Base-by-base conservation (phyloP, 805 yeast species). In the Lachancea waltii region DNA sequence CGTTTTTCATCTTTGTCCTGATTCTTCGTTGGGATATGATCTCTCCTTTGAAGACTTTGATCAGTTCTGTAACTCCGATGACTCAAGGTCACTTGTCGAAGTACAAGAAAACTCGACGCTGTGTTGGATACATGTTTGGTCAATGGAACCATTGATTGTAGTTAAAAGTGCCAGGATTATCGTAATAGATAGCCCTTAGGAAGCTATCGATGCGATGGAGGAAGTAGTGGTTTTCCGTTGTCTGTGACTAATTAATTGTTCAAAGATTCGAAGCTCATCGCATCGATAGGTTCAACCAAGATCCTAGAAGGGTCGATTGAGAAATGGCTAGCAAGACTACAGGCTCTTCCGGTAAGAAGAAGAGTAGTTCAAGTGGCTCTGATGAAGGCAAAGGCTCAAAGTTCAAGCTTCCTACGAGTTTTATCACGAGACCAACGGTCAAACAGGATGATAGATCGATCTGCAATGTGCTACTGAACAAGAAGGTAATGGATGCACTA, bases 401-500 rank as follows among this genome's bases (percentile, higher is more conserved):
- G 28, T 47, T 62, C 17, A 67, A 64, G 44, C 32, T 64, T 14
- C 72, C 72, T 2, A 49, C 59, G 4, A 55, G 59, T 7, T 68
- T 63, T 42, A 62, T 68, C 22, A 54, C 64, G 2, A 54, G 72
- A 43, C 72, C 72, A 21, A 18, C 38, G 7, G 33, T 38, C 3
- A 48, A 48, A 4, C 36, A 41, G 6, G 51, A 47, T 27, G 34
- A 45, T 16, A 69, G 68, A 35, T 49, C 63, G 7, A 46, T 57
- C 24, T 49, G 63, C n/a, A 66, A 64, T 39, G 68, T 66, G 0
- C 56, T 56, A 16, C 40, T 77, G 3, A 66, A 72, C 39, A 63
- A 68, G 0, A 68, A 69, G 1, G 63, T 72, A 1, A 55, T 75
- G 30, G 66, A 67, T 36, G 72, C 70, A 1, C 53, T 73, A 18